Base-by-base conservation (phyloP, 176 grass and related monocot species). In the Oryza glumipatula region DNA sequence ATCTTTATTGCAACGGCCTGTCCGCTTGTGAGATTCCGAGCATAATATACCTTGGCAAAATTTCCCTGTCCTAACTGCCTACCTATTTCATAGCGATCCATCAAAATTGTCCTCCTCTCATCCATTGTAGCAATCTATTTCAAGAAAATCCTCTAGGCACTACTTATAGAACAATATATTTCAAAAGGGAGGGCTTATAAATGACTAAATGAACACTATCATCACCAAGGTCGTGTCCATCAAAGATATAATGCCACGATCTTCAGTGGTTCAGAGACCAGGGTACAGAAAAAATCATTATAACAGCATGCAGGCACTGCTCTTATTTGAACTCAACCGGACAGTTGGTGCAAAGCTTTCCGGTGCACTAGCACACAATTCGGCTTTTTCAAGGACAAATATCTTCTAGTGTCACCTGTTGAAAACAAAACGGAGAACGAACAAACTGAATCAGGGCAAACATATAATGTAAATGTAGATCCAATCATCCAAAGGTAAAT, bases 1-100 rank as follows among this genome's bases (percentile, higher is more conserved):
- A 82, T 86, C 78, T 89, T 94, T 83, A 94, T 91, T 6, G 91
- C 91, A 65, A 93, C 91, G 32, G 23, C 60, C 39, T 88, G 78
- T 68, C 78, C 85, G 7, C 26, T 61, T 7, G 10, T 72, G 17
- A 90, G 68, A 39, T 90, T 86, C 23, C 80, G 80, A 32, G 88
- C 88, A 73, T 80, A 80, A 58, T 84, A 90, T 9, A 94, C 92
- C 83, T 90, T 88, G 0, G 92, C 92, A 76, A 90, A 86, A 67
- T 79, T 86, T 12, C 92, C 92, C 60, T 90, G 88, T 32, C 88
- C 92, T 38, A 94, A 60, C 21, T 80, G 67, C 70, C 76, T 86
- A 71, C 92, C 92, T 1, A 90, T 78, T 79, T 94, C 88, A 30
- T 88, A 94, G 7, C 79, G 83, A 1, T 72, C 64, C 88, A 94